Evolutionary conservation across 2,329 filamentous ascomycete species (phyloP), one percentile per base, ranked within the genome.

Genomic region (Chrysoporthe puriensis): DNA sequence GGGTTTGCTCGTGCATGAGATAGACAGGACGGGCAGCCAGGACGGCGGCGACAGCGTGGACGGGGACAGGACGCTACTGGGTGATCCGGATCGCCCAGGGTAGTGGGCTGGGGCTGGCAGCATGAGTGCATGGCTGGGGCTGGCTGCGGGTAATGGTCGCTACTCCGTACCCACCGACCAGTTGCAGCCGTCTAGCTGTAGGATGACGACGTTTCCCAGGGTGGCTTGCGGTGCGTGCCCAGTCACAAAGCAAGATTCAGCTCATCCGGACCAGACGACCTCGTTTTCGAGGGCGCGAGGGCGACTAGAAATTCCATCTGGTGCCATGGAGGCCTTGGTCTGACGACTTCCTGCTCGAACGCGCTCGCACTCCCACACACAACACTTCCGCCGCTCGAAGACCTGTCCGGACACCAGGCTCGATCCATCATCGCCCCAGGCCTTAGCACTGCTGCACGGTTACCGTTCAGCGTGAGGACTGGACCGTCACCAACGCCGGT

Each of bases 201-300:
- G 56, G 66, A 68, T 68, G 66, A 68, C 66, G 66, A 68, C 66
- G 58, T 62, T 46, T 54, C 42, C 59, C 16, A 21, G 54, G 54
- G 32, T 57, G 54, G 62, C 50, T 16, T 61, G 32, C 46, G 13
- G 16, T 62, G 42, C 34, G 14, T 64, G 66, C 46, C 46, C 62
- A 62, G 62, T 57, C 42, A 57, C 62, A 56, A 46, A 46, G 52
- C 50, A 48, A 64, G 62, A 58, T 64, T 21, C 54, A 21, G 8
- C 46, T 36, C 26, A 32, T 36, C 62, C 40, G 56, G 16, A 46
- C 62, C 48, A 8, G 36, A 42, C 36, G 13, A 21, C 34, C 36
- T 42, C 3, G 21, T 43, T 44, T 44, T 32, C 18, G 36, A 9
- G 36, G 36, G 9, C 36, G 9, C 36, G 36, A 9, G 9, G 9